Conservation (phyloP, 2,329 filamentous ascomycete species). For the Monascus ruber region DNA sequence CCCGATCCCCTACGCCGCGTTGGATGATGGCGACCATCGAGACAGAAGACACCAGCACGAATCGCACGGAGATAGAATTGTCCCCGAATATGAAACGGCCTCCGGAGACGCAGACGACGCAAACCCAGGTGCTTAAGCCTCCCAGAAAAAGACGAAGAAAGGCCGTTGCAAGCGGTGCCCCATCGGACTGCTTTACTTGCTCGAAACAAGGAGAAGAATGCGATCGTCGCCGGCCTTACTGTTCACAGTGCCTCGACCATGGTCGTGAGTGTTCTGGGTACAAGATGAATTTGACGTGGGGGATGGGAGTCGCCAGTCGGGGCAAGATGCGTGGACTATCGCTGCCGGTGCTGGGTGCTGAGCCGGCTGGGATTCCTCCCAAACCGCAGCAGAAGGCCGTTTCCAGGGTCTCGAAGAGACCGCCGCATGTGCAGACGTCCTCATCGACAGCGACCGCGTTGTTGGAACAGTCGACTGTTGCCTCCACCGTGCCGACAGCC, state of each 20-base stretch:
- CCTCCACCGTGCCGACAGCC: background rate
- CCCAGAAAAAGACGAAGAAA: conserved; percentile 67
- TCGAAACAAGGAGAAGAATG: conserved; percentile 73
- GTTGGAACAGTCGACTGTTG: background rate
- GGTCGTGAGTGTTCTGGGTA: conserved; percentile 92
- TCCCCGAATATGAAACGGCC: conserved; percentile 4
- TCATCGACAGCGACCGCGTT: too few relatives aligned
- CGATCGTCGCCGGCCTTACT: conserved; percentile 86
- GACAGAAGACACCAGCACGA: conserved; percentile 1
- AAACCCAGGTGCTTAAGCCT: conserved; percentile 17
- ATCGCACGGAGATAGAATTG: conserved; percentile 9
- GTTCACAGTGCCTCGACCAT: conserved; percentile 82
- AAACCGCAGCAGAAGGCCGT: conserved; percentile 3
- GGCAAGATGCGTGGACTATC: conserved; percentile 88
- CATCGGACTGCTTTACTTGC: conserved; percentile 93
- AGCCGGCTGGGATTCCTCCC: conserved; percentile 17
- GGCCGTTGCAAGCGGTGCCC: conserved; percentile 75
- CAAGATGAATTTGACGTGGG: conserved; percentile 94
- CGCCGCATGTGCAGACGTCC: background rate
- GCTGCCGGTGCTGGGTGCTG: conserved; percentile 47
- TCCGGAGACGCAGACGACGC: background rate
- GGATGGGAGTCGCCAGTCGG: conserved; percentile 85
- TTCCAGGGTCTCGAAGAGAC: background rate
- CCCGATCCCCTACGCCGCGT: background rate
- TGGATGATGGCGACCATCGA: background rate